These are phyloP conservation scores for Russula griseocarnosa DNA, from an alignment of 768 basidiomycete genomes.

Conservation along the genomic window DNA sequence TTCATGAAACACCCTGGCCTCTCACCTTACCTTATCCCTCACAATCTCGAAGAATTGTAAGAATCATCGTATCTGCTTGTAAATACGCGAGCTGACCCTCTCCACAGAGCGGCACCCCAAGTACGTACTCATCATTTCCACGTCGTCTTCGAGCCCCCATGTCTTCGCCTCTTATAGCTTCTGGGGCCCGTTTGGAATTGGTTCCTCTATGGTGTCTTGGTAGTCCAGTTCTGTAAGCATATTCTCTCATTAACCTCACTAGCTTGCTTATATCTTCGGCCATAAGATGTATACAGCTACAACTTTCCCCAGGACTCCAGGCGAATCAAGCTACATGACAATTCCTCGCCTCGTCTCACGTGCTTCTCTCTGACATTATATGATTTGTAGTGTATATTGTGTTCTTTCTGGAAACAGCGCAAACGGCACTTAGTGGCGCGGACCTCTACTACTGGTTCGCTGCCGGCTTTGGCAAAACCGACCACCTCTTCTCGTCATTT, in stretches of 20 bases:
- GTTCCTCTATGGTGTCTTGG: constrained; percentile 32
- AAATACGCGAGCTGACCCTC: neutral
- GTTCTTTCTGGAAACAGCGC: constrained; percentile 31
- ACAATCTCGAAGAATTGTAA: neutral
- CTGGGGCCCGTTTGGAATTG: constrained; percentile 29
- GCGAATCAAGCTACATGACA: neutral
- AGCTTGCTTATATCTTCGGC: neutral
- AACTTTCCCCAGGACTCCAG: constrained; percentile 11
- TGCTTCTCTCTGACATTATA: neutral
- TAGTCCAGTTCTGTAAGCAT: constrained; percentile 34
- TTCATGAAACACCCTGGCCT: no score
- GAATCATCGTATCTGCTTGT: neutral
- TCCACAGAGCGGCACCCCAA: constrained; percentile 7
- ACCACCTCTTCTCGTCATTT: constrained; percentile 26
- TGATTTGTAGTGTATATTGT: constrained; percentile 31
- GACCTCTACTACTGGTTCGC: constrained; percentile 36
- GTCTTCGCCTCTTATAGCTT: constrained; percentile 2
- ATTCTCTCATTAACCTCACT: neutral
- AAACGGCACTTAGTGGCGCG: constrained; percentile 31
- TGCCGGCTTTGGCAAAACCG: constrained; percentile 34
- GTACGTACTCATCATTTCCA: neutral
- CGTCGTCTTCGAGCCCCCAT: neutral
- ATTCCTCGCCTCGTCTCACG: neutral
- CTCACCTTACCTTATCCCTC: no score
- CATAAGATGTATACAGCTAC: constrained; percentile 14